These are phyloP conservation scores for Cladosporium sp. DNA, from an alignment of 2,329 filamentous ascomycete species.

Conservation along the genomic window DNA sequence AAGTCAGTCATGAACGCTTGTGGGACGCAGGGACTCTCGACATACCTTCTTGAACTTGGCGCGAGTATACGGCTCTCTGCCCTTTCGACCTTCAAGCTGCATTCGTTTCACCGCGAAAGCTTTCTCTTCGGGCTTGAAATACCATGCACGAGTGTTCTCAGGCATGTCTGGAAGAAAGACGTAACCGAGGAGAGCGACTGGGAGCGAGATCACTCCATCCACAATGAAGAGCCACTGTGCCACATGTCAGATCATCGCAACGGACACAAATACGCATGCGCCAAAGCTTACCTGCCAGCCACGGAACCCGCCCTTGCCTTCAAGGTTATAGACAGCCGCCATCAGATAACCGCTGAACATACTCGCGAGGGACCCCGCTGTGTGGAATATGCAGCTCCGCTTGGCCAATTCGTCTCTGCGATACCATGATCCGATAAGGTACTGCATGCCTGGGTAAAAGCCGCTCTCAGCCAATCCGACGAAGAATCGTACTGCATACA, in stretches of 20 bases:
- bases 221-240: constrained; percentile 13
- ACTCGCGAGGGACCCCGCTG: not conserved
- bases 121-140: constrained; percentile 30
- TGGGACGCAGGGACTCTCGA: not conserved
- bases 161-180: constrained; percentile 15
- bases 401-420: constrained; percentile 41
- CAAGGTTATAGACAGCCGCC: constrained; percentile 29
- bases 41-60: constrained; percentile 43
- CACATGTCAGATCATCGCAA: not conserved
- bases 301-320: constrained; percentile 41
- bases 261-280: not conserved
- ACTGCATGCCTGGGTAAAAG: constrained; percentile 37
- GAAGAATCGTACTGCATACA: constrained; percentile 45
- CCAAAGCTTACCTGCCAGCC: constrained; percentile 55
- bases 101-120: constrained; percentile 51
- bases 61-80: constrained; percentile 46
- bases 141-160: constrained; percentile 9
- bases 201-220: constrained; percentile 11
- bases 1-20: not conserved
- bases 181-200: constrained; percentile 9
- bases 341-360: constrained; percentile 23
- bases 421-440: constrained; percentile 49
- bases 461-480: constrained; percentile 34
- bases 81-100: constrained; percentile 51
- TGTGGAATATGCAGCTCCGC: constrained; percentile 41